Evolutionary conservation across 495 filamentous ascomycete species (phyloP).

Genomic region (Cairneyella variabilis): DNA sequence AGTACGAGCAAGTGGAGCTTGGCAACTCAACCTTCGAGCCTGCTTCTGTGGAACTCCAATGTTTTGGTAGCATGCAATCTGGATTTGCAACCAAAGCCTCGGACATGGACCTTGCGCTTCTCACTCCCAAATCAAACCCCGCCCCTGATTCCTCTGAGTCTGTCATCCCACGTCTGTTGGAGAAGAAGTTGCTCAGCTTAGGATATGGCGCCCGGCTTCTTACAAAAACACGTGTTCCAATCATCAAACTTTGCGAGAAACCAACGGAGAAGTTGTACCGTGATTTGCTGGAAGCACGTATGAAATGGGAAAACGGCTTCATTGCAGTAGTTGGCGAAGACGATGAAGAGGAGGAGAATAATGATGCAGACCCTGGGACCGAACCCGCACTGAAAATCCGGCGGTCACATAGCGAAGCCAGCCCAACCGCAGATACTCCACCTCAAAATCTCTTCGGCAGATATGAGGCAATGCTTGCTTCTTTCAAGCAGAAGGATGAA

Average conservation of each 20-base stretch:
- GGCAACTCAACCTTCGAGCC: slow-evolving; percentile 41
- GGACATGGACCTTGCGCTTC: slow-evolving; percentile 70
- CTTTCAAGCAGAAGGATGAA: slow-evolving; percentile 35
- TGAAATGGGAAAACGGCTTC: slow-evolving; percentile 54
- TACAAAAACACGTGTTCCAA: slow-evolving; percentile 71
- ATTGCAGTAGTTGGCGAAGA: slow-evolving; percentile 35
- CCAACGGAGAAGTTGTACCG: slow-evolving; percentile 49
- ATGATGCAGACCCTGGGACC: slow-evolving; percentile 19
- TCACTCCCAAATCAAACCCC: slow-evolving; percentile 49
- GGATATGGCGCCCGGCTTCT: slow-evolving; percentile 68
- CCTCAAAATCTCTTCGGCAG: background rate
- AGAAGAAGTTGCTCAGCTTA: slow-evolving; percentile 62
- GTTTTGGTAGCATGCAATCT: slow-evolving; percentile 69
- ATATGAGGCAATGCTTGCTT: slow-evolving; percentile 30
- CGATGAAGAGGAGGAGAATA: slow-evolving; percentile 28
- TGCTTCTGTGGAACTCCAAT: slow-evolving; percentile 52
- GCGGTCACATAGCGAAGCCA: background rate
- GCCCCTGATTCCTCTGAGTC: slow-evolving; percentile 48
- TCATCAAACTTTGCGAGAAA: slow-evolving; percentile 74
- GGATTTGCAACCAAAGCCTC: slow-evolving; percentile 70
- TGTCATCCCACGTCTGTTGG: slow-evolving; percentile 58
- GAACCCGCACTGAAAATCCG: background rate
- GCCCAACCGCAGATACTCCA: background rate
- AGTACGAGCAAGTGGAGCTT: slow-evolving; percentile 37
- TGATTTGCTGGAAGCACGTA: slow-evolving; percentile 50